phyloP scores from a whole-genome alignment of 305 asterid genomes.

The Andrographis paniculata region DNA sequence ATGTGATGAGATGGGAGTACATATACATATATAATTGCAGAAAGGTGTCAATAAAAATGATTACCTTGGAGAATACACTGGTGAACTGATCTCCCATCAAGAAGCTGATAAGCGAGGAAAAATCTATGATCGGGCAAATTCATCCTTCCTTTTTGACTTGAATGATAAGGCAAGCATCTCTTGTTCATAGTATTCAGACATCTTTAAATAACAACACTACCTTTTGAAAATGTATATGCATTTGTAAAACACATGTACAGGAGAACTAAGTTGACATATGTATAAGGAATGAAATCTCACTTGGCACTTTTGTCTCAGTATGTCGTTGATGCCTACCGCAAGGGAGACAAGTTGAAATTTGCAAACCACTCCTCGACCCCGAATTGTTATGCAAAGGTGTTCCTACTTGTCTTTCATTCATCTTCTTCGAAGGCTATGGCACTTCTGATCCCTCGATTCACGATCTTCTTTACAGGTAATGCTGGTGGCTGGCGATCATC shows the following conservation, averaged over 20 bases:
- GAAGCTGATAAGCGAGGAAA: slow-evolving; percentile 99
- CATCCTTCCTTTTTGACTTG: slow-evolving; percentile 93
- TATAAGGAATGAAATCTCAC: not conserved
- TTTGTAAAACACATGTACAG: too few species aligned
- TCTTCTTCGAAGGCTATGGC: slow-evolving; percentile 4
- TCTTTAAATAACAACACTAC: slow-evolving; percentile 9
- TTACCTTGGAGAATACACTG: slow-evolving; percentile 96
- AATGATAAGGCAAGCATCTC: slow-evolving; percentile 82
- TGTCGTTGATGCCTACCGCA: slow-evolving; percentile 93
- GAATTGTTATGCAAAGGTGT: slow-evolving; percentile 94
- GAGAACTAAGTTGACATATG: too few species aligned
- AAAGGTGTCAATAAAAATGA: slow-evolving; percentile 85
- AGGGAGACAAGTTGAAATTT: slow-evolving; percentile 93
- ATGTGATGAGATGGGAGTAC: slow-evolving; percentile 1
- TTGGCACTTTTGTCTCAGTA: slow-evolving; percentile 35
- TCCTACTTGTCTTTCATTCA: slow-evolving; percentile 14
- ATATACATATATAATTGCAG: slow-evolving; percentile 31
- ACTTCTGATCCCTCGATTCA: slow-evolving; percentile 6
- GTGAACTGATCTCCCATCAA: slow-evolving; percentile 90
- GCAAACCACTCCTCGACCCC: slow-evolving; percentile 97
- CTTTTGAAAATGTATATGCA: not conserved
- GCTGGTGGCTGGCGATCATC: slow-evolving; percentile 94
- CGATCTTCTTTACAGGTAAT: slow-evolving; percentile 45
- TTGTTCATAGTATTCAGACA: not conserved
- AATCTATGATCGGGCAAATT: slow-evolving; percentile 88